Evolutionary conservation across 2,329 filamentous ascomycete species (phyloP), one percentile per base, ranked within the genome.

Genomic region (Xylariaceae sp.): DNA sequence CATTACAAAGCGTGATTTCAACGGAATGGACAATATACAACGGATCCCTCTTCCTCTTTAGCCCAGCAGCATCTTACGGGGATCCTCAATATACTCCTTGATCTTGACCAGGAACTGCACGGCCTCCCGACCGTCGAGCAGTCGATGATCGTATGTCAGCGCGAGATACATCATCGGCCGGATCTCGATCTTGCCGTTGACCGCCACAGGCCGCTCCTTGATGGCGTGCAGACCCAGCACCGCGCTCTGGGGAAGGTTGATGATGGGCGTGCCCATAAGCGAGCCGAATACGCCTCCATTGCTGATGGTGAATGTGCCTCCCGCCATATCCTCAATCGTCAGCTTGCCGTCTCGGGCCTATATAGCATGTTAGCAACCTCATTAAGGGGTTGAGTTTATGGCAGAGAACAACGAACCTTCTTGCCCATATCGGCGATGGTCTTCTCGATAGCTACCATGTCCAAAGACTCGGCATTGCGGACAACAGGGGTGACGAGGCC

Each of bases 101-200:
- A 98, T 76, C 80, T 95, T 95, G 50, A 97, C 86, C 57, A 97
- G 76, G 78, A 97, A 97, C 52, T 92, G 93, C 33, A 95, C 90
- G 37, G 92, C 93, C 73, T 97, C 92, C 65, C 92, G 83, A 40
- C 93, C 93, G 67, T 97, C 93, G 20, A 98, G 77, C 40, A 98
- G 81, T 64, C 93, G 87, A 73, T 98, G 93, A 67, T 98, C 93
- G 65, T 98, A 98, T 12, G 93, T 98, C 49, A 98, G 78, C 34
- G 93, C 93, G 54, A 98, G 80, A 69, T 95, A 97, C 93, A 98
- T 98, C 90, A 98, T 97, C n/a, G 93, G 93, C 56, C 93, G 82
- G 58, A 95, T 88, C 68, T 96, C 91, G 47, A 97, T 77, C 75
- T 96, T 94, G 63, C 93, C 93, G 62, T 97, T 90, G 51, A 97